Conservation (phyloP, 768 basidiomycete species). For the Pilatotrama ljubarskyi region DNA sequence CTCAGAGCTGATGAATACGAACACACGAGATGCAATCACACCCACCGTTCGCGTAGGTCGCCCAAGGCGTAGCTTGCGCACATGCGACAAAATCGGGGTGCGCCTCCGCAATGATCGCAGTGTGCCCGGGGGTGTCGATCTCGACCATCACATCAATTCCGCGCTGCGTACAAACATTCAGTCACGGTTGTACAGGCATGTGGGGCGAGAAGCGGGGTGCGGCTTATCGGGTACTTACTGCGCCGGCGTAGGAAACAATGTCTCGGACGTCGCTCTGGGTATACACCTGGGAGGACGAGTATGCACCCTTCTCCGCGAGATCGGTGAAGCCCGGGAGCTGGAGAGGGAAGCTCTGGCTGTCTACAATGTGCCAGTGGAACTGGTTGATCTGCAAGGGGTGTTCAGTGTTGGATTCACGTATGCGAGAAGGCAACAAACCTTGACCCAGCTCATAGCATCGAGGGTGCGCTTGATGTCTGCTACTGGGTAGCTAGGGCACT, state of each 20-base stretch:
- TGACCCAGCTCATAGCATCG: constrained; percentile 61
- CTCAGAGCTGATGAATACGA: not conserved
- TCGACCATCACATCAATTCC: constrained; percentile 53
- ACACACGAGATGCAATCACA: not conserved
- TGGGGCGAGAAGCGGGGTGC: not conserved
- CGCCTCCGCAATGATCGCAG: constrained; percentile 40
- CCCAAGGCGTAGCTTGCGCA: constrained; percentile 35
- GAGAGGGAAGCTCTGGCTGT: constrained; percentile 54
- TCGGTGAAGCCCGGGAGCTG: constrained; percentile 39
- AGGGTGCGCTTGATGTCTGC: constrained; percentile 66
- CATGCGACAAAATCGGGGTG: constrained; percentile 51
- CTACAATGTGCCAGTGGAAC: constrained; percentile 51
- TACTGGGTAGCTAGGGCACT: constrained; percentile 54
- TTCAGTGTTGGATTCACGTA: not conserved
- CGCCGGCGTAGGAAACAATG: constrained; percentile 46
- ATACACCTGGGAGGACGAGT: constrained; percentile 38
- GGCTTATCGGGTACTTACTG: constrained; percentile 31
- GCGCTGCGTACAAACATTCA: constrained; percentile 32
- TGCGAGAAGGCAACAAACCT: constrained; percentile 9
- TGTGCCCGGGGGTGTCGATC: constrained; percentile 55
- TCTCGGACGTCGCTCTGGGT: constrained; percentile 37
- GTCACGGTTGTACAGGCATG: not conserved
- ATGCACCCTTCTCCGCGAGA: constrained; percentile 46
- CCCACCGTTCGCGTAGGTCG: constrained; percentile 37
- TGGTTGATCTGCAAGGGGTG: constrained; percentile 40